phyloP scores from a whole-genome alignment of 2,329 filamentous ascomycete species.

The Tolypocladium nubicola region DNA sequence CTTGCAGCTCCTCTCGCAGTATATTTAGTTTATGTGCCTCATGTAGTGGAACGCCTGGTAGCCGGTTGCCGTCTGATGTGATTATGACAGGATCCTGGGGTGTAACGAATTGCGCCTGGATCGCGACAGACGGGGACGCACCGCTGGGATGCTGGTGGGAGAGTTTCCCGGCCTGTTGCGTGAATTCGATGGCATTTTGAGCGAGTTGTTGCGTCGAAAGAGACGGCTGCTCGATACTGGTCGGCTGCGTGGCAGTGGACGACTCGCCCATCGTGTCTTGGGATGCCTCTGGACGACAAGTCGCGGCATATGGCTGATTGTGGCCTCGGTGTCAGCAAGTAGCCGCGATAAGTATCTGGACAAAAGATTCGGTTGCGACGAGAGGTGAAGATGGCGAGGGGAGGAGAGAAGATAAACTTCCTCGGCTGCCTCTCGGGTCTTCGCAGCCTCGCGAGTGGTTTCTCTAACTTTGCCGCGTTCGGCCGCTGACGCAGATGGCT shows the following conservation, averaged over 20 bases:
- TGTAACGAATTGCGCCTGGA: slow-evolving; percentile 56
- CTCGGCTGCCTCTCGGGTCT: not conserved
- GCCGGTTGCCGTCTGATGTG: slow-evolving; percentile 53
- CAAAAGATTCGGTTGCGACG: too few relatives aligned
- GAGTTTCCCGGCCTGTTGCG: slow-evolving; percentile 50
- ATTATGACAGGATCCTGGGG: slow-evolving; percentile 62
- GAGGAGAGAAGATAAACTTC: not conserved
- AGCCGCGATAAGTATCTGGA: not conserved
- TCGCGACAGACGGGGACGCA: slow-evolving; percentile 32
- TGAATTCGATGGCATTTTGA: slow-evolving; percentile 42
- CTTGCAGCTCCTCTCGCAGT: slow-evolving; percentile 39
- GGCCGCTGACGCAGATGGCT: not conserved
- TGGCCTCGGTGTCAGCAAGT: not conserved
- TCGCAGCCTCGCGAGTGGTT: not conserved
- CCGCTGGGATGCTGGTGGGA: slow-evolving; percentile 27
- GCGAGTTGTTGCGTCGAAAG: slow-evolving; percentile 9
- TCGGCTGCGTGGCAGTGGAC: not conserved
- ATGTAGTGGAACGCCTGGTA: slow-evolving; percentile 58
- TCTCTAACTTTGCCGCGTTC: not conserved
- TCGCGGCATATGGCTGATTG: not conserved
- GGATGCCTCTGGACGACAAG: not conserved
- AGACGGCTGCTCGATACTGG: not conserved
- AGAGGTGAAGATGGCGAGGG: not conserved
- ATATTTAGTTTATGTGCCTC: slow-evolving; percentile 63
- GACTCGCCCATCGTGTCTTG: not conserved